phyloP scores from a whole-genome alignment of 768 basidiomycete species.

The Trametes cingulata region DNA sequence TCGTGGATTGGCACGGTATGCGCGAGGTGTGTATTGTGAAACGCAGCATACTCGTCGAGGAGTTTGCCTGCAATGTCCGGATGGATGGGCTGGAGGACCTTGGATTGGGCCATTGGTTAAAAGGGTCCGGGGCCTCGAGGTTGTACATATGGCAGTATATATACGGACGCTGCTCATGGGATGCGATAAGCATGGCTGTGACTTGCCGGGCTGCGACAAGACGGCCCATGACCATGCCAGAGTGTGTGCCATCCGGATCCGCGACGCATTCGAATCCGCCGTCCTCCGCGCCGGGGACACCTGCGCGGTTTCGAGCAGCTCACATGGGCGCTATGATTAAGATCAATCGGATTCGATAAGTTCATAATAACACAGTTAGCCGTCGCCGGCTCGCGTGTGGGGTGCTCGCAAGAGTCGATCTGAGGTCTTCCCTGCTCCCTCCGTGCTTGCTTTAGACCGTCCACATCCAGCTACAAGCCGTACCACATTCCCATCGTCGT shows the following conservation, averaged over 20 bases:
- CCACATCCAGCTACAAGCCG: neutral
- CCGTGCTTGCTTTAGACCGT: neutral
- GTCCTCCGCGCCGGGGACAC: neutral
- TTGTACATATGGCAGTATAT: neutral
- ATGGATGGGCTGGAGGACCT: slow-evolving; percentile 54
- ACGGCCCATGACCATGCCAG: neutral
- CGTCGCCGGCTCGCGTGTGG: neutral
- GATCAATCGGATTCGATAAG: slow-evolving; percentile 22
- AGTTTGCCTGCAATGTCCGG: slow-evolving; percentile 57
- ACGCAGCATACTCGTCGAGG: slow-evolving; percentile 66
- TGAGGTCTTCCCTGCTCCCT: neutral
- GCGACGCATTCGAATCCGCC: neutral
- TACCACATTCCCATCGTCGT: neutral
- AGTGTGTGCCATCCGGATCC: neutral
- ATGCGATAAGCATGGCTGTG: slow-evolving; percentile 5
- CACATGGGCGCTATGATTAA: slow-evolving; percentile 11
- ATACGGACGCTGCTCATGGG: neutral
- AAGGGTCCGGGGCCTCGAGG: neutral
- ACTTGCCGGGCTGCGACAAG: neutral
- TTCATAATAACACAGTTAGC: neutral
- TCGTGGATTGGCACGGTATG: slow-evolving; percentile 53
- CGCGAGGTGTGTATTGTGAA: slow-evolving; percentile 53
- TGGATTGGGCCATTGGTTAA: slow-evolving; percentile 14
- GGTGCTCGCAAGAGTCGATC: neutral
- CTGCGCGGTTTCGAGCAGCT: neutral